A percentile compares a stretch with the other conserved stretches of the same genome.
Conservation (phyloP, 2,329 filamentous ascomycete species). For the Tolypocladium cylindrosporum region DNA sequence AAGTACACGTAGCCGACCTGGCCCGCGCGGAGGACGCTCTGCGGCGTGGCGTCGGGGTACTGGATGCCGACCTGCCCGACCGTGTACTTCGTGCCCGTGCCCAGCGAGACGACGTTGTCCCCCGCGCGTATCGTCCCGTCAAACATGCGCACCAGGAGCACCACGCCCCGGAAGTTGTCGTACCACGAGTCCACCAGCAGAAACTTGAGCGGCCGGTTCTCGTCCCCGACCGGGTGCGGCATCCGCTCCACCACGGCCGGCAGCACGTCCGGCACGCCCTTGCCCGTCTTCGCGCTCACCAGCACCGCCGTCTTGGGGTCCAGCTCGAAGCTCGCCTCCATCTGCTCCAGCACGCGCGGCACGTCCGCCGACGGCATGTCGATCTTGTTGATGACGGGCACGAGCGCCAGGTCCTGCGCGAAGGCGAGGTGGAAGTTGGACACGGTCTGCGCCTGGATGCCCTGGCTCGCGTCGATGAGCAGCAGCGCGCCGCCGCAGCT, state of each 20-base stretch:
- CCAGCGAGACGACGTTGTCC: constrained; percentile 79
- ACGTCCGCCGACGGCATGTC: constrained; percentile 85
- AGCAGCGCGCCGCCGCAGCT: constrained; percentile 89
- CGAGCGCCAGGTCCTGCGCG: constrained; percentile 73
- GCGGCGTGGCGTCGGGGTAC: constrained; percentile 78
- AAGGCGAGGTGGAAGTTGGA: constrained; percentile 98
- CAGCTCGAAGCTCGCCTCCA: constrained; percentile 78
- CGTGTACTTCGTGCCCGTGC: constrained; percentile 79
- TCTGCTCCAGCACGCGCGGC: constrained; percentile 76
- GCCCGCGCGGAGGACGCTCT: constrained; percentile 71
- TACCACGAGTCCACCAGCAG: constrained; percentile 98
- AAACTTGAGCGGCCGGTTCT: constrained; percentile 64
- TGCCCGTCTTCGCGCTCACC: constrained; percentile 88
- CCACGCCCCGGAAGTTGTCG: constrained; percentile 88
- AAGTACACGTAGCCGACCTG: constrained; percentile 97
- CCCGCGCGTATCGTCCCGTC: constrained; percentile 77
- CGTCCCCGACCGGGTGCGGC: constrained; percentile 68
- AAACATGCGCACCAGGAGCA: constrained; percentile 83
- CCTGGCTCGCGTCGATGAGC: constrained; percentile 91
- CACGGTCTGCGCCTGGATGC: constrained; percentile 94
- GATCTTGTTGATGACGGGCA: constrained; percentile 95
- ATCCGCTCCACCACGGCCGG: constrained; percentile 80
- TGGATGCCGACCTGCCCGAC: constrained; percentile 97
- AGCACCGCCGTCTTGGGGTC: constrained; percentile 59
- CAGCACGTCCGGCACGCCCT: constrained; percentile 75